Base-by-base conservation (phyloP, 2,329 filamentous ascomycete species). In the Triangularia setosa region DNA sequence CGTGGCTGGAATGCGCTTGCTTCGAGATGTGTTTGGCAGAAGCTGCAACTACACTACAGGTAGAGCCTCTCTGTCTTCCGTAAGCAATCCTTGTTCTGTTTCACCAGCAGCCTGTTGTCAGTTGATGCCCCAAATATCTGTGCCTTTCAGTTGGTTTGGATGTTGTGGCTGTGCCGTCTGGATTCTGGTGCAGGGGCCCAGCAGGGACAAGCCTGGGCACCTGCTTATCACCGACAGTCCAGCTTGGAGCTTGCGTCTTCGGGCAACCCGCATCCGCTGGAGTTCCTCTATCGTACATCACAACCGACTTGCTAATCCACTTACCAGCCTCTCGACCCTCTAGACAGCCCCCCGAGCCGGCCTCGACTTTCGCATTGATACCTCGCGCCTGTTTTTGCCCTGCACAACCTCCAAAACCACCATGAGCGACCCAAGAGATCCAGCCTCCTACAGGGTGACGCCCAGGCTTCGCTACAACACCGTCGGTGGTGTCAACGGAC, bases 401-500 rank as follows among this genome's bases (percentile, higher is more conserved):
- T 40, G 27, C 44, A 67, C n/a, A 24, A 18, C 40, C 27, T 60
- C 40, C 40, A 27, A 60, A 52, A 66, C 63, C 76, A 76, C 72
- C 71, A 84, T 84, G 82, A 74, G 79, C 73, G 85, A 87, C 77
- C 82, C 83, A 64, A 81, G 84, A 75, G 83, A 84, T 72, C 81
- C 84, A 68, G 84, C 83, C 65, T 85, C 84, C 69, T 87, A 87
- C 78, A 85, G 83, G 68, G 79, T 87, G 72, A 77, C 81, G 71
- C 85, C 85, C 65, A 80, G 84, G 73, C 79, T 98, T 80, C 89
- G 90, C 75, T 99, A 99, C 87, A 99, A 99, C 84, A 99, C 95
- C 73, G 93, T 99, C 76, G 92, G 93, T 75, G 94, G 94, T 83
- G 90, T 99, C 80, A 99, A 99, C 82, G 95, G 95, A 65, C 95